Base-by-base conservation (phyloP, 2,329 filamentous ascomycete genomes). In the Claviceps sp. region DNA sequence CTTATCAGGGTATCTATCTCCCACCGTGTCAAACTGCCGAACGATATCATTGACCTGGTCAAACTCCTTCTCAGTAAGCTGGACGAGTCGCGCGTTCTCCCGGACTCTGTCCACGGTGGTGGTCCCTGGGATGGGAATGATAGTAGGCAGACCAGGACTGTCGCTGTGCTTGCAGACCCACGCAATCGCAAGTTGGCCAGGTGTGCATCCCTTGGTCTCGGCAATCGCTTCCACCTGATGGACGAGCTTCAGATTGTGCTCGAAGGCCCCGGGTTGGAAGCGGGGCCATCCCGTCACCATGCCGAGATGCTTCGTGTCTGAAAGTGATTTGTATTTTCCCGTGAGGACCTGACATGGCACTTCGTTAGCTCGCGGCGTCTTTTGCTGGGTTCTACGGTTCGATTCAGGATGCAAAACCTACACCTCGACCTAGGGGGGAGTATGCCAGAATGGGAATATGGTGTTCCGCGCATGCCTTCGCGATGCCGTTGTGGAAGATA, bases 381-480 rank as follows among this genome's bases (percentile, higher is more conserved):
- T 9, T 9, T 11, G 9, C 29, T 9, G 29, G 9, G 9, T 29
- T 29, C 29, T 29, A 29, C 29, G 29, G 11, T 29, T 29, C 29
- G 29, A 29, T 11, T 16, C 6, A 34, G 7, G 22, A 46, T 3
- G 34, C 2, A 45, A 37, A 47, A 50, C 51, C 5, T 46, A 52
- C 51, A 13, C 42, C 43, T 62, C 51, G 49, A 11, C 51, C 51
- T 23, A 50, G 22, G 5, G 51, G 51, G n/a, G 51, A 83, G 66
- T 88, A 90, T 0, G 83, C 84, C 38, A 88, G 67, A 47, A 90
- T 68, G 0, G 84, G 82, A 54, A 91, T 88, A 46, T 73, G 69
- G 45, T 85, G 66, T 61, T 90, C 74, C 0, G 70, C 73, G 59
- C 80, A 84, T 0, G 77, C 73, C 2, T 69, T 70, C 3, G 73